Evolutionary conservation across 345 rosid genomes (phyloP), one percentile per base, ranked within the genome.

Genomic region (Corchorus capsularis): DNA sequence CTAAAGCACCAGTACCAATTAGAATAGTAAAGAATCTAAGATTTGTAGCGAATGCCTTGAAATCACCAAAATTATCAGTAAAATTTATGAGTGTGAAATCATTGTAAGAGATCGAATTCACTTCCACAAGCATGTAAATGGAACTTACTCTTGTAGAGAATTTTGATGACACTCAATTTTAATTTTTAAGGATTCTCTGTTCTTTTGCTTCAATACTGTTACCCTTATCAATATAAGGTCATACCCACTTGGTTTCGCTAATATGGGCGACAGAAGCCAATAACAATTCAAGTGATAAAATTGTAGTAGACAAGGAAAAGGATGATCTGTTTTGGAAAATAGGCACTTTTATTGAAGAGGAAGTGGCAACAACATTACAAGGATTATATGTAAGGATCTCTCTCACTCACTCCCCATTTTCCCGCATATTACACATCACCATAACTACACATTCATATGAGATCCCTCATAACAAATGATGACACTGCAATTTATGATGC

Each of bases 41-140:
- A 57, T 69, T 69, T 69, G 72, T 34, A 69, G 74, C 66, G 85
- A 79, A 50, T 83, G 85, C 53, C 81, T 74, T 56, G 45, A 72
- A 17, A 82, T 73, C 63, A 76, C 78, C 47, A 81, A 81, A 69
- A 73, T 76, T 16, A 20, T 83, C 71, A 79, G 83, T 20, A 83
- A 83, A 71, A 54, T 83, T 3, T 79, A 76, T 59, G 65, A 50
- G n/a, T 78, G 86, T 70, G 63, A 62, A 54, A 64, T 83, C n/a
- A 55, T 83, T 57, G 81, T 80, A 14, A 66, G 86, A 63, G 86
- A 83, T 53, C 74, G 75, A 3, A 73, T 69, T 66, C 71, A 83
- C 9, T 83, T 83, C 76, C 85, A 80, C 27, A 82, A 83, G 15
- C 79, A 79, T 69, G 75, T 65, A 27, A 64, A 69, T 32, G 82